Evolutionary conservation across 345 rosid genomes (phyloP).

Genomic region (Xanthoceras sorbifolium): DNA sequence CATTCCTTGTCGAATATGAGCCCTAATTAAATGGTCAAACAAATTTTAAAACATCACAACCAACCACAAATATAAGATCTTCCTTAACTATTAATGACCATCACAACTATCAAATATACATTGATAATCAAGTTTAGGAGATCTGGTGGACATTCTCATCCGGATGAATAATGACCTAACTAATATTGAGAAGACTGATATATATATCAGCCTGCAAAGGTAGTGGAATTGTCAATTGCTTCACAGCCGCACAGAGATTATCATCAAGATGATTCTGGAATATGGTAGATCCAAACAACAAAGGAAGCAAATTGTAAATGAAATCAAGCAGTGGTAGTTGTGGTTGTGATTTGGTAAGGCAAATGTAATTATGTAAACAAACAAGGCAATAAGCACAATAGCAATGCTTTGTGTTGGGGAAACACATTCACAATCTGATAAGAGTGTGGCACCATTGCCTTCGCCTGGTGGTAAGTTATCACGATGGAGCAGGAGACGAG

Average conservation of each 20-base stretch:
- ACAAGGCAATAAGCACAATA: neutral
- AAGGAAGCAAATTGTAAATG: neutral
- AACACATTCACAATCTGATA: neutral
- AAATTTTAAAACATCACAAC: neutral
- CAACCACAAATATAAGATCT: neutral
- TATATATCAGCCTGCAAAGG: neutral
- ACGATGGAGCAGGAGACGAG: neutral
- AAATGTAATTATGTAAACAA: neutral
- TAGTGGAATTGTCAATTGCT: neutral
- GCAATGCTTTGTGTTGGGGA: neutral
- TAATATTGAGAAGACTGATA: neutral
- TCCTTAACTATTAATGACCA: neutral
- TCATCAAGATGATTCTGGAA: neutral
- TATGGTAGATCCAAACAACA: neutral
- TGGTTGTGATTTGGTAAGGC: neutral
- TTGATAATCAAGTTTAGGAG: neutral
- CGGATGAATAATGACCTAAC: neutral
- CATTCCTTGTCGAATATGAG: neutral
- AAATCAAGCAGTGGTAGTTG: neutral
- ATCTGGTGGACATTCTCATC: neutral
- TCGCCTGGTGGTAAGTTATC: neutral
- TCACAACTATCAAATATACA: neutral
- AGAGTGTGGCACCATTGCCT: neutral
- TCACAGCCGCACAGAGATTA: neutral
- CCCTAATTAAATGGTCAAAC: neutral